Percentiles rank a stretch among this genome's conserved stretches.
Conservation (phyloP, 441 rosid genomes). For the Metrosideros polymorpha region DNA sequence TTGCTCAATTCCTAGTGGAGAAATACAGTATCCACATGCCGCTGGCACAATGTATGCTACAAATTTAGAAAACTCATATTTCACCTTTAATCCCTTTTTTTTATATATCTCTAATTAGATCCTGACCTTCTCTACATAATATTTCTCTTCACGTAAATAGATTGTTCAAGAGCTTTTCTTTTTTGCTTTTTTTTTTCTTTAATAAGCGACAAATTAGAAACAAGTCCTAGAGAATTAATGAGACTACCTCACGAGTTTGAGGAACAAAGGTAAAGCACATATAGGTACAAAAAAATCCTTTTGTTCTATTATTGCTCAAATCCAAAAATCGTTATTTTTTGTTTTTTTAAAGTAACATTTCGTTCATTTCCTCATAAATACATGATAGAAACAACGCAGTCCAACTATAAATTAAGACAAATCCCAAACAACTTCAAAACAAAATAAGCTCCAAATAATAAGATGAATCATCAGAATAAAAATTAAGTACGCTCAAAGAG, state of each 20-base stretch:
- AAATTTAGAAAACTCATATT: background rate
- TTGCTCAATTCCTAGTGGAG: background rate
- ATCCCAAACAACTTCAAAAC: background rate
- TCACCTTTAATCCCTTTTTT: background rate
- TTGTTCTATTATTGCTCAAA: background rate
- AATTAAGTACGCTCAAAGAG: no score
- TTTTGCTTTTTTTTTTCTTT: background rate
- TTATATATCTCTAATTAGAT: background rate
- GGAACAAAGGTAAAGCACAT: background rate
- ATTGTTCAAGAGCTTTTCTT: background rate
- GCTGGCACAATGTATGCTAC: background rate
- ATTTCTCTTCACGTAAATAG: background rate
- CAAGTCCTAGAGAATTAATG: background rate
- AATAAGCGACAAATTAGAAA: background rate
- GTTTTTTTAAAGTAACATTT: fast-evolving
- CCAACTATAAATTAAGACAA: fast-evolving
- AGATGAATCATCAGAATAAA: no score
- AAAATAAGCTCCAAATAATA: no score
- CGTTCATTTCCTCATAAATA: fast-evolving
- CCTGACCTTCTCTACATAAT: background rate
- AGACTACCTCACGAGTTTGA: background rate
- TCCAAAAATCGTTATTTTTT: background rate
- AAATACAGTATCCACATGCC: background rate
- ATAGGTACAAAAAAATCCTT: background rate
- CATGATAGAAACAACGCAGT: background rate